phyloP scores from a whole-genome alignment of 768 basidiomycete genomes.

The Strobilomyces confusus region DNA sequence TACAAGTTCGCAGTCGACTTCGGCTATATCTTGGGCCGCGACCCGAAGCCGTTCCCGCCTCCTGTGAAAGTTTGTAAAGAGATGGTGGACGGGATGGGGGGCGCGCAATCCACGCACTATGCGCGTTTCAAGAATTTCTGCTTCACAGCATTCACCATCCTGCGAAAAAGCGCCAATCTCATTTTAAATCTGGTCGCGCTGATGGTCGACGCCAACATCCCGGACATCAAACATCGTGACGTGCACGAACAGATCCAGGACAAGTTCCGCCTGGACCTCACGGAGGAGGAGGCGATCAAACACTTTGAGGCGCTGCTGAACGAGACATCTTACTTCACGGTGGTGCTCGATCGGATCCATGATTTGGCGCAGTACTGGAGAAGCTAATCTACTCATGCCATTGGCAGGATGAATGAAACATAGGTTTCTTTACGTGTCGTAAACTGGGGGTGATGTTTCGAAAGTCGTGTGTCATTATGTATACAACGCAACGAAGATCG shows the following conservation, averaged over 20 bases:
- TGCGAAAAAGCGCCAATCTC: conserved; percentile 95
- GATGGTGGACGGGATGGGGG: conserved; percentile 99
- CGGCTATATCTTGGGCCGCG: conserved; percentile 95
- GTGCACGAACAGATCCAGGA: conserved; percentile 91
- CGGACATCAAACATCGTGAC: conserved; percentile 91
- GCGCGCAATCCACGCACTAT: conserved; percentile 91
- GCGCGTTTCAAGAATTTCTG: conserved; percentile 94
- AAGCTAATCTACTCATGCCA: conserved; percentile 39
- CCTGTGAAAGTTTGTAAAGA: conserved; percentile 99
- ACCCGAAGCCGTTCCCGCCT: conserved; percentile 96
- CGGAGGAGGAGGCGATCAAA: conserved; percentile 96
- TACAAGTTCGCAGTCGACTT: conserved; percentile 95
- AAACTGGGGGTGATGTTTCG: not conserved
- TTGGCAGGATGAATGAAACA: not conserved
- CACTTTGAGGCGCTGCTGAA: conserved; percentile 92
- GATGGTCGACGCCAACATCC: conserved; percentile 97
- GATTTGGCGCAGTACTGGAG: conserved; percentile 88
- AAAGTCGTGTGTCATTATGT: not conserved
- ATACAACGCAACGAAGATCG: not conserved
- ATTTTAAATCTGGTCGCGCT: conserved; percentile 94
- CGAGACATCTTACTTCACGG: conserved; percentile 92
- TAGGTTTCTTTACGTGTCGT: conserved; percentile 3
- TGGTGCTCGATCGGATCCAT: conserved; percentile 91
- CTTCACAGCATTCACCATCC: conserved; percentile 95
- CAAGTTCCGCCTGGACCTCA: conserved; percentile 91